Base-by-base conservation (phyloP, 352 stramenopile genomes). In the Globisporangium radiosum region DNA sequence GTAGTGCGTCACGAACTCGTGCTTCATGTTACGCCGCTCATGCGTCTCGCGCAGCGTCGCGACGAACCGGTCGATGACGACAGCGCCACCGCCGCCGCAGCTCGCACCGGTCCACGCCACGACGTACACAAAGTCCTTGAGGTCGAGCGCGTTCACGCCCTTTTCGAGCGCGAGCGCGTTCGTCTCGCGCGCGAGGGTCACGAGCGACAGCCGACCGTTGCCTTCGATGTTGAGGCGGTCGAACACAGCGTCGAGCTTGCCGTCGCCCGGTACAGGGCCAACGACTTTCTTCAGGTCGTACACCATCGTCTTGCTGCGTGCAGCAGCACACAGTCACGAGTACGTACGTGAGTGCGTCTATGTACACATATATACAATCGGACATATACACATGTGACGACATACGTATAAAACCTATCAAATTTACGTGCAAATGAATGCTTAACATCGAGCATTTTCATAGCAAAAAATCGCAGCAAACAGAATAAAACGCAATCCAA, bases 1-100 rank as follows among this genome's bases (percentile, higher is more conserved):
- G 49, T 89, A 90, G 47, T 90, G 79, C 3, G 81, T 93, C 38
- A 91, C 66, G 65, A 89, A 93, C 54, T 90, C 83, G 59, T 78
- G 85, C 56, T 90, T 90, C 83, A 91, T 93, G 61, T 90, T 93
- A 58, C 81, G 68, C 7, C 83, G 78, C 39, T 93, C 81, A 43
- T 70, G 68, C 13, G 80, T 88, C 54, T 89, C 81, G 43, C 81
- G 81, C 37, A 91, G 69, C 4, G 69, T 71, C 11, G 79, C 73
- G 15, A 91, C 53, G 52, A 93, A 93, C 15, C 83, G 76, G 63
- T 93, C 83, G 50, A 93, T 84, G 7, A 93, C 56, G 1, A 93
- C 69, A 0, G 71, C 66, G 14, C 81, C 81, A 57, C 81, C 74
- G 0, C 81, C 83, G 39, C 81, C 77, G 56, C 81, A 93, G 64